Conservation (phyloP, 768 basidiomycete species). For the Butyriboletus loyo region DNA sequence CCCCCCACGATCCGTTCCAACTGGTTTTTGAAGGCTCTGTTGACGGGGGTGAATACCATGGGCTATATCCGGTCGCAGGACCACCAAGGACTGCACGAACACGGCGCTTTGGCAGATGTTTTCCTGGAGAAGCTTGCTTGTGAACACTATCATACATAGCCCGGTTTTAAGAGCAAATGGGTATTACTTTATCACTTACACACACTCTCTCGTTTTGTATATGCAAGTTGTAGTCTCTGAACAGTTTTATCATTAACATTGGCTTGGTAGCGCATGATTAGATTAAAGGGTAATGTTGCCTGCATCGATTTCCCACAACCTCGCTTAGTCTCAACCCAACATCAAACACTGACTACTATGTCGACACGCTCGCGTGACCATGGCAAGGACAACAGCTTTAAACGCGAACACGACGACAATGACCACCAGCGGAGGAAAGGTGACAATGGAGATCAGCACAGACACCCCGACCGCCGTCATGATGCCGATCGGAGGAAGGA, state of each 20-base stretch:
- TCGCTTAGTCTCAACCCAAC: background rate
- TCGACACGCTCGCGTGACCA: slow-evolving; percentile 14
- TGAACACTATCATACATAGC: background rate
- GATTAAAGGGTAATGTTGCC: too few relatives aligned
- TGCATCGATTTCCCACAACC: slow-evolving; percentile 18
- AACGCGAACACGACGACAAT: slow-evolving; percentile 13
- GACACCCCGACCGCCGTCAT: slow-evolving; percentile 15
- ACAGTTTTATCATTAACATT: background rate
- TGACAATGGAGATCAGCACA: slow-evolving; percentile 2
- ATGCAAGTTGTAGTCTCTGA: background rate
- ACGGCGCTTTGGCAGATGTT: slow-evolving; percentile 17
- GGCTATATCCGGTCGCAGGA: slow-evolving; percentile 8
- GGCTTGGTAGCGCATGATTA: background rate
- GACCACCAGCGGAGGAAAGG: slow-evolving; percentile 9
- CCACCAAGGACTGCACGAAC: slow-evolving; percentile 6
- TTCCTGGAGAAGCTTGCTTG: slow-evolving; percentile 9
- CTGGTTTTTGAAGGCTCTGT: slow-evolving; percentile 11
- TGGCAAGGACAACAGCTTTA: slow-evolving; percentile 7
- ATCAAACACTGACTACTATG: slow-evolving; percentile 8
- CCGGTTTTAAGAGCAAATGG: background rate
- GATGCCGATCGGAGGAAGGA: slow-evolving; percentile 12
- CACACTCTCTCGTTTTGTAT: background rate
- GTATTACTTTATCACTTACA: background rate
- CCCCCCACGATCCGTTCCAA: slow-evolving; percentile 23
- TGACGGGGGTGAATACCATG: background rate